Base-by-base conservation (phyloP, 176 grass and related monocot species). In the Sorghum bicolor region DNA sequence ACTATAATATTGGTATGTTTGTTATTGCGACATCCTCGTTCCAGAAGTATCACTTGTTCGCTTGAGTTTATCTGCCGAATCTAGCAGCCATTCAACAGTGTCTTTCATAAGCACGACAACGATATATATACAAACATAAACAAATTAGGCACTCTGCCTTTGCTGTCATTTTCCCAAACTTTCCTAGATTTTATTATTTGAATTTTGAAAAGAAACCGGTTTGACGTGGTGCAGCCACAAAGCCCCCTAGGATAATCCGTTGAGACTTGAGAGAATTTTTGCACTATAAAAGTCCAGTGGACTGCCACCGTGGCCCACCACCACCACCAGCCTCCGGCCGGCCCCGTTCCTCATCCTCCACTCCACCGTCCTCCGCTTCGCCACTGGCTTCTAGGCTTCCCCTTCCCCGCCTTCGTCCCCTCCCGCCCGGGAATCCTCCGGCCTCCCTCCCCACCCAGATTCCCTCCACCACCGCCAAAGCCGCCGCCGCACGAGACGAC, bases 381-480 rank as follows among this genome's bases (percentile, higher is more conserved):
- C 75, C 81, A 17, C 75, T 44, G 20, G 4, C 71, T 40, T 24
- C 80, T n/a, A n/a, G n/a, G n/a, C n/a, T n/a, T n/a, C n/a, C n/a
- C n/a, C 71, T 40, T 24, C 80, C 41, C 41, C 38, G 1, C 32
- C 63, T 83, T 65, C 66, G 80, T 80, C 87, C 62, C 29, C 47
- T 57, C 39, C 83, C 72, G 71, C 83, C 32, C 15, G 32, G 64
- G 82, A 76, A 86, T 89, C 88, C 72, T 17, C 47, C 12, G 53
- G 52, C 32, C 24, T 8, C 24, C 71, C 40, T 31, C 76, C 50
- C 53, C 53, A 3, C 70, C 20, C 20, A 81, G 78, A 89, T 89
- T 86, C 86, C 87, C 82, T 62, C 69, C 17, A 1, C 19, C 53
- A 4, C 37, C 19, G 11, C 13, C 37, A 60, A 60, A 10, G 24